Conservation (phyloP, 257 asterid species). For the Solanum arcanum region DNA sequence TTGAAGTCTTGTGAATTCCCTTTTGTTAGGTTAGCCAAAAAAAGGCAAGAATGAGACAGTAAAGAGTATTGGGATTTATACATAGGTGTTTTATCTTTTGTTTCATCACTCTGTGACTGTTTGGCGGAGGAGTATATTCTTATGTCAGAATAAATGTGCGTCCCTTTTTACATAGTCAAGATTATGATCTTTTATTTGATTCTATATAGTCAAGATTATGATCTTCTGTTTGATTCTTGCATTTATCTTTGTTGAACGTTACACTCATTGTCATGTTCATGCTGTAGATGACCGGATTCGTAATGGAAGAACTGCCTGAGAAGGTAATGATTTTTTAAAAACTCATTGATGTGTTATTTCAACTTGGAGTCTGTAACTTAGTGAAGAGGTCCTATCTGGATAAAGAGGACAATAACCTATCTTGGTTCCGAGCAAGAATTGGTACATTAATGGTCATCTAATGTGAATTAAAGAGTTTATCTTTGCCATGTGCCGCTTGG, state of each 20-base stretch:
- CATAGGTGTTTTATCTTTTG: too few relatives aligned
- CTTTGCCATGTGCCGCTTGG: not conserved
- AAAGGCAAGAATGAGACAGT: too few relatives aligned
- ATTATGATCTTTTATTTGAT: too few relatives aligned
- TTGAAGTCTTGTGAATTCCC: too few relatives aligned
- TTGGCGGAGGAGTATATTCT: not conserved
- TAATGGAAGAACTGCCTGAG: constrained; percentile 66
- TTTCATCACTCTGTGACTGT: not conserved
- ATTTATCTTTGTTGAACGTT: not conserved
- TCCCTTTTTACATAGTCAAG: not conserved
- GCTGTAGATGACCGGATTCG: constrained; percentile 97
- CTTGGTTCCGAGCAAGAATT: constrained; percentile 70
- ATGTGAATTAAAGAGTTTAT: not conserved
- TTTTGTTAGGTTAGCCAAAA: too few relatives aligned
- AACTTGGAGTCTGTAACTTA: not conserved
- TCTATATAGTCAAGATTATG: not conserved
- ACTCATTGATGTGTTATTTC: constrained; percentile 3
- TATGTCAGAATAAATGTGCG: not conserved
- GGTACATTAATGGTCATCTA: constrained; percentile 26
- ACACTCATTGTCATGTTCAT: constrained; percentile 17
- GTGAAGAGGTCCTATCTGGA: constrained; percentile 64
- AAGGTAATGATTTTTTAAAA: constrained; percentile 35
- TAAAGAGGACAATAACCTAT: constrained; percentile 51
- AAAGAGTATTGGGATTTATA: too few relatives aligned
- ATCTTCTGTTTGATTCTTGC: not conserved